Percentiles rank a stretch among this genome's conserved stretches.
Conservation (phyloP, 805 yeast genomes). For the Clavispora phyllophila region DNA sequence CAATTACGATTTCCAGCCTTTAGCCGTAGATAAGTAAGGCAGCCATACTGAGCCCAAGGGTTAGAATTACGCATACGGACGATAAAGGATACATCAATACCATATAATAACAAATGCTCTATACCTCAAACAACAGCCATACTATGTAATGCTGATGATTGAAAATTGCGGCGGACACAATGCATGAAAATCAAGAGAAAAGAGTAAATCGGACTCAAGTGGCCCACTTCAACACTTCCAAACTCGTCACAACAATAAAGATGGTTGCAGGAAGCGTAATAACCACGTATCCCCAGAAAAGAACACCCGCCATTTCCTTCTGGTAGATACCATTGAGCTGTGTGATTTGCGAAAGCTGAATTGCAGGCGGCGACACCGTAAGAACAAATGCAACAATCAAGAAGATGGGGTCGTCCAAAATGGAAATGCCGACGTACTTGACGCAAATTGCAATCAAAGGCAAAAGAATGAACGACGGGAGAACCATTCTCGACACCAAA, state of each 20-base stretch:
- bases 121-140: too few relatives aligned
- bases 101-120: too few relatives aligned
- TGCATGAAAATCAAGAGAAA: too few relatives aligned
- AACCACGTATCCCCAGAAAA: conserved; percentile 78
- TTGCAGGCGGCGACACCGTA: conserved; percentile 79
- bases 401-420: conserved; percentile 77
- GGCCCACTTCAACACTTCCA: conserved; percentile 56
- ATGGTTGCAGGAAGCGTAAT: conserved; percentile 75
- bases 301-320: conserved; percentile 76
- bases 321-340: conserved; percentile 72
- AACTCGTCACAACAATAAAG: conserved; percentile 61
- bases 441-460: conserved; percentile 65
- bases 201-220: background rate
- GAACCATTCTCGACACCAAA: conserved; percentile 68
- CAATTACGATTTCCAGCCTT: too few relatives aligned
- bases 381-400: conserved; percentile 69
- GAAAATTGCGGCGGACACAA: too few relatives aligned
- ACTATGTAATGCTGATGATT: too few relatives aligned
- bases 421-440: conserved; percentile 58
- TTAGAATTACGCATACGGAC: too few relatives aligned
- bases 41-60: too few relatives aligned
- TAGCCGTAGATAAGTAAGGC: too few relatives aligned
- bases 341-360: conserved; percentile 76
- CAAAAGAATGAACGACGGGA: conserved; percentile 62
- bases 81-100: too few relatives aligned